Base-by-base conservation (phyloP, 345 rosid genomes). In the Psidium guajava region DNA sequence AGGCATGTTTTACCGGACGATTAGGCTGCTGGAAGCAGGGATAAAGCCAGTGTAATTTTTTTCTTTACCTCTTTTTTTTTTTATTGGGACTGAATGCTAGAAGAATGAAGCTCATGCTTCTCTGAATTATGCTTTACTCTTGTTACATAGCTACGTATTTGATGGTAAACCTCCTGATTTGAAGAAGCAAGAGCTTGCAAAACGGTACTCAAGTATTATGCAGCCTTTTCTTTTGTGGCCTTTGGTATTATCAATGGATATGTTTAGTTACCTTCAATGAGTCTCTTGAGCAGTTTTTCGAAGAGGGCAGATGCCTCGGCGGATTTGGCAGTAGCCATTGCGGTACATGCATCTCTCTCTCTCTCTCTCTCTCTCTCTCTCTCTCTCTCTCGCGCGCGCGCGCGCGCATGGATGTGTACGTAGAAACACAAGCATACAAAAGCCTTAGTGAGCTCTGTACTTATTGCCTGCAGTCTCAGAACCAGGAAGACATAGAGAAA, bases 1-100 rank as follows among this genome's bases (percentile, higher is more conserved):
- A 90, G 99, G 98, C 85, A 93, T 96, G 99, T 94, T 97, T 87
- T 87, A 85, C 82, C 92, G 98, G 77, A 95, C 98, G 12, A 94
- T 96, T 89, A 93, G 98, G 87, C 95, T 96, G 85, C 94, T 97
- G n/a, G 99, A 96, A 87, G 91, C 98, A 85, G 98, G 99, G 85
- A 95, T 97, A 50, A 92, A 95, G 92, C 98, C 99, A 83, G 93
- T 93, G 98, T 95, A 95, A 90, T 56, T 24, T 81, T 27, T 87
- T 83, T 24, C 14, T 81, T 8, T 36, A 52, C 44, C 82, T 44
- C 2, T 32, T 56, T 2, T 1, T 44, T 44, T 14, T 73, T 86
- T 73, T 77, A n/a, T 59, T 82, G 83, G 32, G 82, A n/a, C 82
- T 2, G 36, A 51, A 54, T 85, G 5, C 42, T 86, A 14, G 75